Percentiles rank a stretch among this genome's conserved stretches.
Evolutionary conservation across 2,329 filamentous ascomycete genomes (phyloP).

Genomic region (Trichoderma endophyticum): DNA sequence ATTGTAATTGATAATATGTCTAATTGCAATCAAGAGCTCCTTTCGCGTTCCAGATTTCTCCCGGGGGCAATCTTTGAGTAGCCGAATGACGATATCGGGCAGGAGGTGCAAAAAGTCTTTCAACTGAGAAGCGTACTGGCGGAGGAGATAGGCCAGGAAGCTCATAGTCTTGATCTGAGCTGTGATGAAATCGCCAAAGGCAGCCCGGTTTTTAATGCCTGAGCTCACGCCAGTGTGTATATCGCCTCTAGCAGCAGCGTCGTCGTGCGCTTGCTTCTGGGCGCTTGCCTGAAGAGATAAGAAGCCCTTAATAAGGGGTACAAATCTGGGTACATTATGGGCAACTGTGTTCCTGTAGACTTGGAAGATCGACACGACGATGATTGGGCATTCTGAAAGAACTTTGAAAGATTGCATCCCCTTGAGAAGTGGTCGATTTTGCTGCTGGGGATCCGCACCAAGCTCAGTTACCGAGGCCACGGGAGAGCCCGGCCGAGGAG

Average conservation of each 20-base stretch:
- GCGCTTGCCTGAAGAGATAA: constrained; percentile 85
- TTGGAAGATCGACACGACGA: constrained; percentile 97
- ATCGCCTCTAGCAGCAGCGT: constrained; percentile 73
- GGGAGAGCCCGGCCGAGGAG: constrained; percentile 84
- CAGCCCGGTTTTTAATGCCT: constrained; percentile 87
- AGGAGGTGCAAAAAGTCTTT: constrained; percentile 82
- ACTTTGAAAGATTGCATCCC: constrained; percentile 99
- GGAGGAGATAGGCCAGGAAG: constrained; percentile 87
- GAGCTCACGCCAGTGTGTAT: constrained; percentile 92
- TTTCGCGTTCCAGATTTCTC: constrained; percentile 94
- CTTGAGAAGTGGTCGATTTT: constrained; percentile 75
- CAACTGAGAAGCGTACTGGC: constrained; percentile 82
- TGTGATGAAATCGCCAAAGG: constrained; percentile 96
- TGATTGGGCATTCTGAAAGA: constrained; percentile 94
- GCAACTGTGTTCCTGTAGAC: constrained; percentile 77
- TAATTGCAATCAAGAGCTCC: constrained; percentile 90
- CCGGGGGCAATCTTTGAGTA: constrained; percentile 89
- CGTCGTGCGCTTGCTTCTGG: constrained; percentile 85
- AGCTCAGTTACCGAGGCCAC: constrained; percentile 79
- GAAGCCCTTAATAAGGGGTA: constrained; percentile 89
- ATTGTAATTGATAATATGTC: constrained; percentile 99
- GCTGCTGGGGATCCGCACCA: constrained; percentile 75
- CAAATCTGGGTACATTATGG: constrained; percentile 85
- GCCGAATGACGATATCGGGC: constrained; percentile 83
- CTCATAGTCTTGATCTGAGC: constrained; percentile 99